Evolutionary conservation across 169 alveolate species (phyloP), one percentile per base, ranked within the genome.

Genomic region (Plasmodium knowlesi): DNA sequence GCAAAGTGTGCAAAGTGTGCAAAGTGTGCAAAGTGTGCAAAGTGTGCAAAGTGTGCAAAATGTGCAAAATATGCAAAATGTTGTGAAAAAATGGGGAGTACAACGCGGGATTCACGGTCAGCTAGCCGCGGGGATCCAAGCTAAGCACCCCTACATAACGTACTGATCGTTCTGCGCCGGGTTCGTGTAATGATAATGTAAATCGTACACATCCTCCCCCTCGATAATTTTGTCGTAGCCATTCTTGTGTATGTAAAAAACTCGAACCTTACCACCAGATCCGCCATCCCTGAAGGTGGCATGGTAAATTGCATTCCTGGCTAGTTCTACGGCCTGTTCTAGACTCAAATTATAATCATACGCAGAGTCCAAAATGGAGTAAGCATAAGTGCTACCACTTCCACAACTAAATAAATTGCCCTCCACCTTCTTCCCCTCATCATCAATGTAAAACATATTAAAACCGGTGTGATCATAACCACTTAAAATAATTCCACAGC

Each of bases 271-370:
- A 74, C 99, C 99, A 39, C 99, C 99, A 28, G 99, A 98, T 84
- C 98, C 99, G 41, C 99, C 99, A 95, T 99, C 99, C 94, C 99
- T 98, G 94, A 98, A 99, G 16, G 99, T 99, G 6, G 99, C 99
- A 84, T 98, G 99, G 92, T 98, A 98, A 92, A 99, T 99, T 25
- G 99, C 99, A 84, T 99, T 97, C 53, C 98, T 97, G 71, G 99
- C 99, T 30, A 99, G 98, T 82, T 98, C 99, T 39, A 99, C 99
- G 0, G 99, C 99, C 88, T 99, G 99, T 22, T 98, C 98, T 16
- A 98, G 96, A 34, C 98, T 95, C 97, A 99, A 88, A 95, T 99
- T 99, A 90, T 97, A 98, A 91, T 98, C 96, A 97, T 98, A 99
- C 54, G 97, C 96, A 57, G 97, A 97, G 94, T 99, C 99, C 30